Evolutionary conservation across 768 basidiomycete genomes (phyloP).

Genomic region (Candolleomyces aberdarensis): DNA sequence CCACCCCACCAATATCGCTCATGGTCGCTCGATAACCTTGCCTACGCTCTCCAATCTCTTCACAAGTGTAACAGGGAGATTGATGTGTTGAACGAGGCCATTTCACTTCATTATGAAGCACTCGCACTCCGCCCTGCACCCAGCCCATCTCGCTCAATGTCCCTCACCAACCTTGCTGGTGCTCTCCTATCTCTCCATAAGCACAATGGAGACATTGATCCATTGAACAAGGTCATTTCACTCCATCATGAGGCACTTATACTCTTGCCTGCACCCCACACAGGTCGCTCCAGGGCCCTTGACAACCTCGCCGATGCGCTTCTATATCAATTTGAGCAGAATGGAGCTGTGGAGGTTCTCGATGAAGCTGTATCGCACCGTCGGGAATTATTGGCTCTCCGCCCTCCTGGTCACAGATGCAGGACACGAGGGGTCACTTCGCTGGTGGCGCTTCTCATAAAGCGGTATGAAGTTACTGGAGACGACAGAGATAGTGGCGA

Average conservation of each 20-base stretch:
- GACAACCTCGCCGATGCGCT: slow-evolving; percentile 11
- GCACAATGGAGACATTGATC: not conserved
- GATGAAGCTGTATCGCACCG: too few relatives aligned
- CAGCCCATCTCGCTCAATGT: not conserved
- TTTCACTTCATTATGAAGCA: too few relatives aligned
- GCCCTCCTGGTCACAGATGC: too few relatives aligned
- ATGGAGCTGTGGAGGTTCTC: too few relatives aligned
- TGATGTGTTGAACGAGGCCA: not conserved
- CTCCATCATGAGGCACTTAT: slow-evolving; percentile 8
- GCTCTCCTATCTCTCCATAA: not conserved
- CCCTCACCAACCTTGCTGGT: not conserved
- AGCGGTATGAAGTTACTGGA: too few relatives aligned
- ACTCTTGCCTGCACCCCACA: slow-evolving; percentile 6
- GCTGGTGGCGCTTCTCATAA: too few relatives aligned
- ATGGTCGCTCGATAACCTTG: not conserved
- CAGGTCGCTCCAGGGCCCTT: slow-evolving; percentile 1
- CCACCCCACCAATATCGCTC: too few relatives aligned
- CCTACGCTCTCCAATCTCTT: not conserved
- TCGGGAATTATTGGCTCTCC: too few relatives aligned
- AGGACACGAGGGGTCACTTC: too few relatives aligned
- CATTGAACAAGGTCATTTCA: slow-evolving; percentile 11
- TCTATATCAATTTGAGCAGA: too few relatives aligned
- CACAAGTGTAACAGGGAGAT: too few relatives aligned
- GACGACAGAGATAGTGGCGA: too few relatives aligned
- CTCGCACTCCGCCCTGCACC: not conserved